Conservation (phyloP, 176 grass and related monocot species). For the Carex scoparia region DNA sequence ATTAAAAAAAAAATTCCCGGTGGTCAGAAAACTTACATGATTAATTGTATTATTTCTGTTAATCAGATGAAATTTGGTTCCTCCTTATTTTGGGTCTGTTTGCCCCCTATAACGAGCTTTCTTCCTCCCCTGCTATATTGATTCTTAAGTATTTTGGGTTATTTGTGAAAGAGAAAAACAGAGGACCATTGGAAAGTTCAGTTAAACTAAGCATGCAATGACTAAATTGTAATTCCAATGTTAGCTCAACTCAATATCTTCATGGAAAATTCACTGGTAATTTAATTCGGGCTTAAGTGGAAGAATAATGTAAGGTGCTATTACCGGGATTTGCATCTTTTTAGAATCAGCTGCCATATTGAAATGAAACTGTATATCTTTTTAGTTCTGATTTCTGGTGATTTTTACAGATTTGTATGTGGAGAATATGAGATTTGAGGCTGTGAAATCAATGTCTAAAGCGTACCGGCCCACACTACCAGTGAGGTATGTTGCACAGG, state of each 20-base stretch:
- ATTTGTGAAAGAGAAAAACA: not conserved
- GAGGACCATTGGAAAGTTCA: not conserved
- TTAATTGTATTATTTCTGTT: not conserved
- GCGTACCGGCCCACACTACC: constrained; percentile 69
- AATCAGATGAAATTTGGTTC: not conserved
- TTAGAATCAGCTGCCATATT: not conserved
- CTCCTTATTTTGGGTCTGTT: not conserved
- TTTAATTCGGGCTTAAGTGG: not conserved
- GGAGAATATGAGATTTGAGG: constrained; percentile 86
- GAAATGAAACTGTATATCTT: constrained; percentile 7
- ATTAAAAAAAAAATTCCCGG: not conserved
- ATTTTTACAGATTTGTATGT: constrained; percentile 67
- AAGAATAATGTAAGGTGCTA: not conserved
- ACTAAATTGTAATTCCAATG: not conserved
- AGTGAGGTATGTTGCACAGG: constrained; percentile 49
- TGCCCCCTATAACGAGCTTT: not conserved
- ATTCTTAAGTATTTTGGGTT: not conserved
- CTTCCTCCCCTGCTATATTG: not conserved
- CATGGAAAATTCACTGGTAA: not conserved
- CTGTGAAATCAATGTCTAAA: constrained; percentile 81
- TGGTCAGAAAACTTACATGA: not conserved
- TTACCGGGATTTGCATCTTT: not conserved
- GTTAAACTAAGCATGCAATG: not conserved
- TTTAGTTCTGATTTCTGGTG: constrained; percentile 15
- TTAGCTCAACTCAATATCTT: not conserved